Evolutionary conservation across 208 protist genomes (phyloP), one percentile per base, ranked within the genome.

Genomic region (Herpetomonas muscarum): DNA sequence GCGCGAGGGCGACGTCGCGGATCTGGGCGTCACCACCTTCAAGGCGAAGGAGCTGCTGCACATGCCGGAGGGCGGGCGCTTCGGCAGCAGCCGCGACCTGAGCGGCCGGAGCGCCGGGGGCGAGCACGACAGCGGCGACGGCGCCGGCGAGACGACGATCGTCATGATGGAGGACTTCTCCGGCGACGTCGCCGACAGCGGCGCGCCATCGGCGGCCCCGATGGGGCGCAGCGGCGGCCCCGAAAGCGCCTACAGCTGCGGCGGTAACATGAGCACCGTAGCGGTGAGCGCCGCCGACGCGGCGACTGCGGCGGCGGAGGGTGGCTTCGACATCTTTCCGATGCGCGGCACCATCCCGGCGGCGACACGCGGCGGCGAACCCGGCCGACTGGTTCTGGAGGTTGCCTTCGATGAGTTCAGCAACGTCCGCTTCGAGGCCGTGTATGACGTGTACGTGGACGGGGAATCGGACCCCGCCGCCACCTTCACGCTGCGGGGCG

Each of bases 381-480:
- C 82, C 0, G 82, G 82, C 36, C 42, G 60, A 7, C 59, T 61
- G 44, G 67, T 70, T 32, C 44, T 94, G 21, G 29, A 41, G 3
- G 74, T 85, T 10, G 41, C 45, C 37, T 94, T 94, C 54, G 51
- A 45, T 19, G 79, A 83, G 68, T 68, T 87, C 61, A 80, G 74
- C 31, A 74, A 81, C 64, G 64, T 92, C 19, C 73, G 82, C 5
- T 94, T 86, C 59, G 85, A 89, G 61, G 73, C 70, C 3, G 60
- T 65, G 30, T 94, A 70, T 66, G 41, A 65, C 46, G 68, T 94
- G 19, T 45, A 76, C 1, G 70, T 86, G 22, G 71, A 87, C 50
- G 76, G 60, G 36, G 28, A 65, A 28, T 34, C 72, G 15, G 55
- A n/a, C n/a, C n/a, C 73, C 2, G 69, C 73, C 26, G 55, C 52